Conservation (phyloP, 129 eudicot species). For the Pulicaria dysenterica region DNA sequence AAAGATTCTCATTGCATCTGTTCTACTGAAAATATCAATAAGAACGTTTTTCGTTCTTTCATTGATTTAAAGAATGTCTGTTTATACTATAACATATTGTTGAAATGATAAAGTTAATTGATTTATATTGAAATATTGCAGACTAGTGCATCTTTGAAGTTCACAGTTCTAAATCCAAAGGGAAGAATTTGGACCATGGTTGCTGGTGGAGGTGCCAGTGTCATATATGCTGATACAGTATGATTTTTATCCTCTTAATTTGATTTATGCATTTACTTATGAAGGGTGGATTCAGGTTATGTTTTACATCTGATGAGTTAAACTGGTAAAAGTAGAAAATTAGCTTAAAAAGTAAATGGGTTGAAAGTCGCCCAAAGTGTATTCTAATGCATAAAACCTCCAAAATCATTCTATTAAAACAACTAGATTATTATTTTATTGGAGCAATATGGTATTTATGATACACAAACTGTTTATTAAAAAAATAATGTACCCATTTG, state of each 20-base stretch:
- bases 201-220: conserved; percentile 99
- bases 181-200: conserved; percentile 99
- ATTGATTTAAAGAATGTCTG: not conserved
- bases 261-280: not conserved
- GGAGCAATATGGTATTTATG: not conserved
- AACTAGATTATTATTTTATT: not conserved
- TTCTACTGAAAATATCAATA: too few species aligned
- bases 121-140: conserved; percentile 38
- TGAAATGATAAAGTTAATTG: not conserved
- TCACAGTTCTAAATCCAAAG: conserved; percentile 95
- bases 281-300: not conserved
- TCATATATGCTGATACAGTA: conserved; percentile 98
- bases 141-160: conserved; percentile 99
- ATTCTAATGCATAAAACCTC: not conserved
- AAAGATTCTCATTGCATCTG: too few species aligned
- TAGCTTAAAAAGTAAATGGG: not conserved
- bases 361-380: not conserved
- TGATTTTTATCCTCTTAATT: conserved; percentile 23
- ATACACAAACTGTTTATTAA: not conserved
- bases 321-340: not conserved
- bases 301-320: not conserved
- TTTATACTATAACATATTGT: not conserved
- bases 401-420: not conserved
- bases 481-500: not conserved
- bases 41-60: not conserved